Evolutionary conservation across 1,284 basidiomycete genomes (phyloP), one percentile per base, ranked within the genome.

Genomic region (Heterobasidion parviporum): DNA sequence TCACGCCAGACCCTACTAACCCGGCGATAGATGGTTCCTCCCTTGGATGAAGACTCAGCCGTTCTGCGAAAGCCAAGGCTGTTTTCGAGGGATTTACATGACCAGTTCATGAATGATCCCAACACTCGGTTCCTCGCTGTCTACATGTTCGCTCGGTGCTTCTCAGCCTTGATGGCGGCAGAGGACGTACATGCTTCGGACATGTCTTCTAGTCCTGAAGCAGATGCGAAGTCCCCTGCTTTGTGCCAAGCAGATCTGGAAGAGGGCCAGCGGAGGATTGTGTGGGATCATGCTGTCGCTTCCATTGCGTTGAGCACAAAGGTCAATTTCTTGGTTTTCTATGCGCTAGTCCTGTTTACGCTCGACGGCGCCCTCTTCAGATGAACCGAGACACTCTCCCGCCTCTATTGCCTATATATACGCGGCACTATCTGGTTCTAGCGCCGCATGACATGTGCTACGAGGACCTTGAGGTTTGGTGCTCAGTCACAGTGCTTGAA

Each of bases 391-490:
- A 65, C 44, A 53, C 48, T 34, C 54, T 62, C 10, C 53, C 53
- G 3, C 64, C 64, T 8, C 46, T 65, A 34, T 52, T 36, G 6
- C 64, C 64, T 1, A 61, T 65, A 9, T 61, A 59, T 52, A 54
- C 59, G 5, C 57, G 55, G 10, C 59, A 64, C 50, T 64, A 63
- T 53, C 50, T 64, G 50, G 61, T 56, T 7, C 32, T 65, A n/a
- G 59, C 64, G 18, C 61, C 58, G 26, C 61, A 65, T 54, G 59
- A 62, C 10, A 64, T 65, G 63, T 54, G 35, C 15, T 43, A 57
- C 20, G 60, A 63, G 2, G 61, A 65, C 20, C 57, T 65, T 15
- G 64, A 65, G 62, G 64, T 62, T 51, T 8, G 54, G 50, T 32
- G 7, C 3, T 15, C 35, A 6, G 2, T 43, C 8, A 14, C 51